Conservation (phyloP, 2,329 filamentous ascomycete species). For the Verticillium dahliae region DNA sequence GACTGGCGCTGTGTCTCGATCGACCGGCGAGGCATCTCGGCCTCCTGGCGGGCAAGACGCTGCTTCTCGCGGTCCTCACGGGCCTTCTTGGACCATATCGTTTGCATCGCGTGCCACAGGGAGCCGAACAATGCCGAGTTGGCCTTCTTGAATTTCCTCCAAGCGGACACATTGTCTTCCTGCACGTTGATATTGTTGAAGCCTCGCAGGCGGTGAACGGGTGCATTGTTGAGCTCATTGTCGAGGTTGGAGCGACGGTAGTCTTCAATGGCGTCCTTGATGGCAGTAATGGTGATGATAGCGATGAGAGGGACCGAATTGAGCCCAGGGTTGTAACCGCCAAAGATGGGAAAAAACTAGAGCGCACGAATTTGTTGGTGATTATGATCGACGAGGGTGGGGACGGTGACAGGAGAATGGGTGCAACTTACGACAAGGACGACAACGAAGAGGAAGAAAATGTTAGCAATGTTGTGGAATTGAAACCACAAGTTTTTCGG, state of each 20-base stretch:
- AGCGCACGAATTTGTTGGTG: conserved; percentile 6
- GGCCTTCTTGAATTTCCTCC: conserved; percentile 89
- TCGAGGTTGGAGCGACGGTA: conserved; percentile 87
- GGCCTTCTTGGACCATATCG: conserved; percentile 45
- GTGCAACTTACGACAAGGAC: conserved; percentile 73
- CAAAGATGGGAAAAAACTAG: conserved; percentile 95
- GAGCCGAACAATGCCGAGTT: conserved; percentile 56
- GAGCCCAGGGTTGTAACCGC: conserved; percentile 80
- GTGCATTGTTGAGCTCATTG: conserved; percentile 91
- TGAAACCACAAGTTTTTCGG: conserved; percentile 97
- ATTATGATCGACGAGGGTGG: conserved; percentile 1
- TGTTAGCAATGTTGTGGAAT: conserved; percentile 97
- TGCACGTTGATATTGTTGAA: conserved; percentile 93
- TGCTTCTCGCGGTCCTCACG: conserved; percentile 40
- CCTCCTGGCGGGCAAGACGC: conserved; percentile 31
- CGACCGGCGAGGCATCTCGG: conserved; percentile 46
- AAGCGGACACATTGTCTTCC: conserved; percentile 76
- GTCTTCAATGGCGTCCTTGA: conserved; percentile 95
- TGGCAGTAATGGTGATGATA: conserved; percentile 78
- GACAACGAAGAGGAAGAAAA: conserved; percentile 95
- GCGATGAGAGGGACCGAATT: conserved; percentile 89
- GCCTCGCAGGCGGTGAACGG: conserved; percentile 80
- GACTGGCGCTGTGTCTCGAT: conserved; percentile 55
- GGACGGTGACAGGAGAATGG: neutral
- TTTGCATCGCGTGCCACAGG: conserved; percentile 40